A percentile compares a stretch with the other conserved stretches of the same genome.
These are phyloP conservation scores for Acrodontium crateriforme DNA, from an alignment of 2,329 filamentous ascomycete genomes.

Conservation along the genomic window DNA sequence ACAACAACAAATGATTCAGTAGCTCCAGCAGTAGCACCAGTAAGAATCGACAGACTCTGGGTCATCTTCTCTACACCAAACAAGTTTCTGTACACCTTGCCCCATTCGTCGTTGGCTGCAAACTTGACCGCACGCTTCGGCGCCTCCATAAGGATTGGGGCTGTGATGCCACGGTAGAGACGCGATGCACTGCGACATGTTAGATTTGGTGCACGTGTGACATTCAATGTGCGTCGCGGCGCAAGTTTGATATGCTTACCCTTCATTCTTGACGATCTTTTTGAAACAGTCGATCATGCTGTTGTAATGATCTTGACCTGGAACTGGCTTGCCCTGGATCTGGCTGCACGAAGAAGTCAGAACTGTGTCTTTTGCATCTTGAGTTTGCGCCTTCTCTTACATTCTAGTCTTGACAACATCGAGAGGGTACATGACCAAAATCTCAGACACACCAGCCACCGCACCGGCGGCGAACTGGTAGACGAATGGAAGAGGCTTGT, in stretches of 20 bases:
- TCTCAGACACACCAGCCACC: constrained; percentile 89
- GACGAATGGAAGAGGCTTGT: constrained; percentile 73
- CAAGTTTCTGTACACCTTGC: constrained; percentile 75
- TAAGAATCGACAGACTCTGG: constrained; percentile 81
- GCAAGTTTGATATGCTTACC: constrained; percentile 45
- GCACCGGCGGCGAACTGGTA: constrained; percentile 97
- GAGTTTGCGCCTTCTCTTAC: constrained; percentile 39
- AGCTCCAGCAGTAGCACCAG: constrained; percentile 84
- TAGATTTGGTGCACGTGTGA: no score
- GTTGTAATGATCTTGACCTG: constrained; percentile 75
- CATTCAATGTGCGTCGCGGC: no score
- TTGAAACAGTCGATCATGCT: constrained; percentile 97
- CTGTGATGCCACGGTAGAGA: constrained; percentile 88
- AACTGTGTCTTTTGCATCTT: background rate
- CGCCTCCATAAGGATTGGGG: constrained; percentile 95
- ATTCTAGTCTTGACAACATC: constrained; percentile 98
- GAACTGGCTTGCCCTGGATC: constrained; percentile 47
- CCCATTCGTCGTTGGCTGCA: constrained; percentile 97
- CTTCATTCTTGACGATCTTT: constrained; percentile 94
- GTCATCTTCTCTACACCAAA: constrained; percentile 82
- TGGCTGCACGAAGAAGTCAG: constrained; percentile 13
- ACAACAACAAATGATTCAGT: constrained; percentile 96
- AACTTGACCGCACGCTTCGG: constrained; percentile 95
- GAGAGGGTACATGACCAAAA: constrained; percentile 70
- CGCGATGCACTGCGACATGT: constrained; percentile 49